phyloP scores from a whole-genome alignment of 257 asterid species.

The Solanum piurae region DNA sequence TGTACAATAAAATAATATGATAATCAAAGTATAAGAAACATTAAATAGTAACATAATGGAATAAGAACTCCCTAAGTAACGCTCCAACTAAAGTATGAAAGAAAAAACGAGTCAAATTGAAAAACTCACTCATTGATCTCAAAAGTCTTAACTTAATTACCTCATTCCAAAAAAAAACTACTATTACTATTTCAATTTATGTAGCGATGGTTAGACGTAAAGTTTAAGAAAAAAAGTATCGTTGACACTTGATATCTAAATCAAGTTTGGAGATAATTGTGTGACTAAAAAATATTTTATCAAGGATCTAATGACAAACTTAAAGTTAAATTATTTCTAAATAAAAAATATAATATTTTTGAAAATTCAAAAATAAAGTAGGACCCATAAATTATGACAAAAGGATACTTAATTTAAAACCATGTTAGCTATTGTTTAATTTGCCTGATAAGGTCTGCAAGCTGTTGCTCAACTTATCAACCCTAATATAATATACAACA shows the following conservation, averaged over 20 bases:
- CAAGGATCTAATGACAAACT: too few species aligned
- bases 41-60: background rate
- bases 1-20: background rate
- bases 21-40: too few species aligned
- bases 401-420: background rate
- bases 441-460: background rate
- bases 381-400: background rate
- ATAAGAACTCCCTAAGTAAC: background rate
- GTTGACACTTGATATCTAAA: background rate
- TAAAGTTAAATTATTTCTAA: too few species aligned
- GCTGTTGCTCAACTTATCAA: background rate
- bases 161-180: background rate
- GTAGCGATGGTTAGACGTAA: background rate
- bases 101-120: background rate
- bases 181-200: background rate
- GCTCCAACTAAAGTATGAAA: background rate
- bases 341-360: too few species aligned
- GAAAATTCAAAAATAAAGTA: too few species aligned
- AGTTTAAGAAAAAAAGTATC: too few species aligned
- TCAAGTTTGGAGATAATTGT: background rate
- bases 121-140: background rate
- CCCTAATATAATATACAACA: background rate
- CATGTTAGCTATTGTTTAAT: background rate
- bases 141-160: too few species aligned
- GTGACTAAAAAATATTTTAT: background rate